Base-by-base conservation (phyloP, 2,329 filamentous ascomycete genomes). In the Sarocladium brachiariae region DNA sequence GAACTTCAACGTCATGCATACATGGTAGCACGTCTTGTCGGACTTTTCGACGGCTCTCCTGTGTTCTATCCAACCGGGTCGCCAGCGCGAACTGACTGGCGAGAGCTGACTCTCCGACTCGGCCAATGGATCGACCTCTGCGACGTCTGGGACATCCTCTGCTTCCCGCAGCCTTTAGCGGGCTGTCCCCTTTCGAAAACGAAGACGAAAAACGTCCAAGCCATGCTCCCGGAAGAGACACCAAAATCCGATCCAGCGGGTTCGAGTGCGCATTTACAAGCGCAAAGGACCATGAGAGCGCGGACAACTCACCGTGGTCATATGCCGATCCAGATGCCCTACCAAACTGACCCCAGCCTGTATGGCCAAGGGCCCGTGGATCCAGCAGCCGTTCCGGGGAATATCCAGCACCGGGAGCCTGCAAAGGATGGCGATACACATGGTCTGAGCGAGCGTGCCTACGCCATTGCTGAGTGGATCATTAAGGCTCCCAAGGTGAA, bases 1-100 rank as follows among this genome's bases (percentile, higher is more conserved):
- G 88, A 93, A 63, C 77, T 91, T 30, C 79, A 83, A 47, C 86
- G 88, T 31, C 87, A 93, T 62, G 87, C 87, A 0, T 77, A 89
- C 70, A 93, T 91, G 77, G 88, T 86, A 4, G 86, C 88, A 14
- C 82, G 88, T 4, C 74, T 93, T 2, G 77, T 81, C 4, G 78
- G 87, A 18, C 75, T 93, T 21, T 83, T 81, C 46, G 86, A 93
- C 59, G 88, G 87, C 3, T 91, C 89, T 58, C 89, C 89, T 0
- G 78, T 92, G 46, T 92, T 95, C 61, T 82, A 90, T 55, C 76
- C 83, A 0, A 82, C 84, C 21, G 76, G 85, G 47, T 86, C 81
- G 3, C 83, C 86, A 1, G 83, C 86, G 2, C 81, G 87, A 49
- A 79, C 84, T 2, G 89, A 95, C 66, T 95, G 88, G 88, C 80